Evolutionary conservation across 2,329 filamentous ascomycete species (phyloP).

Genomic region (Neoascochyta sp.): DNA sequence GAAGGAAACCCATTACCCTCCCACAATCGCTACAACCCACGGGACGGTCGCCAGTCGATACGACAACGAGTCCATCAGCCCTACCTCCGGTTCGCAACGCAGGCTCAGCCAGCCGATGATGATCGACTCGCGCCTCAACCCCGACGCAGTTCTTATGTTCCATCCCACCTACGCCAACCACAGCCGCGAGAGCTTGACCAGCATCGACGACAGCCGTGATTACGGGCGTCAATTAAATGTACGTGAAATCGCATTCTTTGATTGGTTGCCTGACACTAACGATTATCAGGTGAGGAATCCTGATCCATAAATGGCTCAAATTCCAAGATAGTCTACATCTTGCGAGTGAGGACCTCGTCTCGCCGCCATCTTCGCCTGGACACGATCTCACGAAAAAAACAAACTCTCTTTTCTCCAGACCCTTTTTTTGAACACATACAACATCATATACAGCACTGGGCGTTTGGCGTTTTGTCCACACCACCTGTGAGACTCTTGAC

Average conservation of each 20-base stretch:
- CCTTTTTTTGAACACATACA: slow-evolving; percentile 3
- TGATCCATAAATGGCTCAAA: slow-evolving; percentile 19
- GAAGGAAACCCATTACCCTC: slow-evolving; percentile 20
- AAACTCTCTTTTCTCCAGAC: not conserved
- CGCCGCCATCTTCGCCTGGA: no score
- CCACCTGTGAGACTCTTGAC: not conserved
- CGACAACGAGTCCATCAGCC: slow-evolving; percentile 35
- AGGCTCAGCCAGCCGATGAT: slow-evolving; percentile 45
- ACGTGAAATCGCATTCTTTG: slow-evolving; percentile 8
- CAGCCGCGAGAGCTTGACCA: slow-evolving; percentile 46
- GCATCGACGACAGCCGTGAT: slow-evolving; percentile 47
- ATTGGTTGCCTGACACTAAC: slow-evolving; percentile 9
- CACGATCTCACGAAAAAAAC: slow-evolving; percentile 3
- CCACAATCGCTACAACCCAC: slow-evolving; percentile 25
- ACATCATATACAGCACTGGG: slow-evolving; percentile 4
- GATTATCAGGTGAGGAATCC: slow-evolving; percentile 31
- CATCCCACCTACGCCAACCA: slow-evolving; percentile 36
- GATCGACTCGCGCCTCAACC: slow-evolving; percentile 50
- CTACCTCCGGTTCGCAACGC: slow-evolving; percentile 32
- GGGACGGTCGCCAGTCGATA: slow-evolving; percentile 26
- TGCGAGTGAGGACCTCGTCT: no score
- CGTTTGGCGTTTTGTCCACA: slow-evolving; percentile 2
- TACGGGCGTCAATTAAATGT: slow-evolving; percentile 49
- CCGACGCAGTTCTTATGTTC: slow-evolving; percentile 45
- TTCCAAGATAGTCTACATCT: no score